Percentiles rank a stretch among this genome's conserved stretches.
These are phyloP conservation scores for Blastocrithidia nonstop DNA, from an alignment of 208 protist genomes.

Conservation along the genomic window DNA sequence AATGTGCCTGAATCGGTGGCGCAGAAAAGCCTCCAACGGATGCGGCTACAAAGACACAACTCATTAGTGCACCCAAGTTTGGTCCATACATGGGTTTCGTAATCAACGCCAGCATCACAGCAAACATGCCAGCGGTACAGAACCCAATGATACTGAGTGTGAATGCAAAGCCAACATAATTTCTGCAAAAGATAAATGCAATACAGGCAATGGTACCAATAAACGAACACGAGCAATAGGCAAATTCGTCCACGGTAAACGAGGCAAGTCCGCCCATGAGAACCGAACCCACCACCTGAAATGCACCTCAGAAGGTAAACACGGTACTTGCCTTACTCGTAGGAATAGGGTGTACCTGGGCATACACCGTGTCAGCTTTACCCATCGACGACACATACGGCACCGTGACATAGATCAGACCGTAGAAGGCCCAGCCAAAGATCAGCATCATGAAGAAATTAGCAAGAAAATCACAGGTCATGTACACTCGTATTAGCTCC, in stretches of 20 bases:
- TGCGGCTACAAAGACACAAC: constrained; percentile 44
- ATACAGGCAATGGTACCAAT: constrained; percentile 21
- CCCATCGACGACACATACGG: constrained; percentile 75
- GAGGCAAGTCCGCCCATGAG: constrained; percentile 37
- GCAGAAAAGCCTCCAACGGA: constrained; percentile 60
- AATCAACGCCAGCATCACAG: constrained; percentile 65
- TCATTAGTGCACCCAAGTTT: constrained; percentile 71
- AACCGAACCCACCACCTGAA: constrained; percentile 58
- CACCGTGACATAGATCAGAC: constrained; percentile 53
- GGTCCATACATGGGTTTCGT: constrained; percentile 47
- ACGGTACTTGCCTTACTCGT: constrained; percentile 42
- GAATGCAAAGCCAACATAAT: constrained; percentile 45
- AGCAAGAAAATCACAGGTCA: constrained; percentile 32
- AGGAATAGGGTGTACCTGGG: constrained; percentile 18
- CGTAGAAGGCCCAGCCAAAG: constrained; percentile 69
- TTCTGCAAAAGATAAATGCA: constrained; percentile 42
- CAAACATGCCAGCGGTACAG: constrained; percentile 71
- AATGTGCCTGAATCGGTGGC: constrained; percentile 51
- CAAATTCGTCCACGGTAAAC: constrained; percentile 34
- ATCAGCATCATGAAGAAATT: constrained; percentile 71
- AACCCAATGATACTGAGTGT: constrained; percentile 47
- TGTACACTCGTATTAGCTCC: constrained; percentile 30
- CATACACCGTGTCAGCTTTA: constrained; percentile 40
- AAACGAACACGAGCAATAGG: constrained; percentile 31
- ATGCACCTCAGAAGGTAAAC: constrained; percentile 65